Evolutionary conservation across 2,329 filamentous ascomycete species (phyloP), one percentile per base, ranked within the genome.

Genomic region (Exophiala sp.): DNA sequence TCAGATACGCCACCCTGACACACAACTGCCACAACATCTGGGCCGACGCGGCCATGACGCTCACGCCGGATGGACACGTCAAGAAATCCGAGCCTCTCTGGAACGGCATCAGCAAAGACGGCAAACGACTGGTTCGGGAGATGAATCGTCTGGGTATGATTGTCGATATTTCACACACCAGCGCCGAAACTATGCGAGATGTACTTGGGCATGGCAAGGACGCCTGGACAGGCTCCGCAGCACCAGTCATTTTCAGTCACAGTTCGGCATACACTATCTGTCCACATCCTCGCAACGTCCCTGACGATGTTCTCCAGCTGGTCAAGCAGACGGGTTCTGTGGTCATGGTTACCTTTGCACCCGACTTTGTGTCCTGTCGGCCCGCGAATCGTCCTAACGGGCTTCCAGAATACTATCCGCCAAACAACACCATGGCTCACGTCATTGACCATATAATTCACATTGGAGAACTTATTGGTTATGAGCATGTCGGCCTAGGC

Each of bases 401-500:
- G n/a, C n/a, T n/a, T n/a, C n/a, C n/a, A n/a, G n/a, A n/a, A n/a
- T n/a, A n/a, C n/a, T n/a, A n/a, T n/a, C n/a, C n/a, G n/a, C n/a
- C n/a, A n/a, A n/a, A n/a, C n/a, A n/a, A n/a, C n/a, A n/a, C n/a
- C n/a, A 8, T 39, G 37, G 6, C 16, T 7, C 8, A 21, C 3
- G 86, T 95, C 1, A 87, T 81, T 1, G 76, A 82, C 53, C 90
- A 96, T 66, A 84, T 96, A 53, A 74, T 79, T 56, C 76, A 96
- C 63, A 89, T 95, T 58, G 90, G 87, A 1, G 73, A 85, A 34
- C 69, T 84, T 22, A 86, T 95, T 52, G 91, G 91, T 2, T 96
- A 85, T 60, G 85, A 89, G 27, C 79, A 95, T 64, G 88, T 96
- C 10, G 91, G 90, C 0, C 69, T 96, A n/a, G 91, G 90, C 0